A percentile compares a stretch with the other conserved stretches of the same genome.
Evolutionary conservation across 768 basidiomycete genomes (phyloP).

Genomic region (Mycena rosella): DNA sequence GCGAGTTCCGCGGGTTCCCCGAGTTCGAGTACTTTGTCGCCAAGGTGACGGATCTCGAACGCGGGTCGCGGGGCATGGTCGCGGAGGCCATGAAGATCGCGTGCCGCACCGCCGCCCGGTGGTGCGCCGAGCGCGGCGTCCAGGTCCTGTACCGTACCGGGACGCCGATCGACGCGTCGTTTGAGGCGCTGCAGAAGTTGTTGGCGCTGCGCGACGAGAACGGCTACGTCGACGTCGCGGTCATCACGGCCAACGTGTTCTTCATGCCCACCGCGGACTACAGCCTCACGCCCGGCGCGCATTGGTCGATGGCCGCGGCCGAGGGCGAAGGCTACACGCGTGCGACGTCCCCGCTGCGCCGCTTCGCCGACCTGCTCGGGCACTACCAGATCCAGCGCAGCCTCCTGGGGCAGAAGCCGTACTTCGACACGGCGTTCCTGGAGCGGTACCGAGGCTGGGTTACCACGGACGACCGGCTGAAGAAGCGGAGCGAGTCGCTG

Average conservation of each 20-base stretch:
- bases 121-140: conserved; percentile 69
- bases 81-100: conserved; percentile 89
- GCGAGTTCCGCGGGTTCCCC: conserved; percentile 65
- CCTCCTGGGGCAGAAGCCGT: conserved; percentile 61
- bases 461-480: conserved; percentile 50
- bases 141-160: conserved; percentile 73
- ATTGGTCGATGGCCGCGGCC: conserved; percentile 77
- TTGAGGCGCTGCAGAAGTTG: conserved; percentile 58
- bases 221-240: conserved; percentile 57
- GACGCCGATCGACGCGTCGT: conserved; percentile 45
- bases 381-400: conserved; percentile 96
- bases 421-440: conserved; percentile 64
- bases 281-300: conserved; percentile 67
- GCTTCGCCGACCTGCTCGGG: conserved; percentile 82
- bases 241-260: conserved; percentile 49
- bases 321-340: conserved; percentile 85
- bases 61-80: conserved; percentile 71
- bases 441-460: conserved; percentile 55
- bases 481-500: conserved; percentile 44
- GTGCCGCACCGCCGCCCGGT: conserved; percentile 79
- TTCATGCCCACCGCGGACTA: conserved; percentile 55
- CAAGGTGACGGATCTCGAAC: conserved; percentile 22
- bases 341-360: conserved; percentile 88
- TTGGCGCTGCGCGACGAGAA: conserved; percentile 60
- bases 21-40: conserved; percentile 60